A percentile compares a stretch with the other conserved stretches of the same genome.
Conservation (phyloP, 2,329 filamentous ascomycete genomes). For the Hortaea sp. region DNA sequence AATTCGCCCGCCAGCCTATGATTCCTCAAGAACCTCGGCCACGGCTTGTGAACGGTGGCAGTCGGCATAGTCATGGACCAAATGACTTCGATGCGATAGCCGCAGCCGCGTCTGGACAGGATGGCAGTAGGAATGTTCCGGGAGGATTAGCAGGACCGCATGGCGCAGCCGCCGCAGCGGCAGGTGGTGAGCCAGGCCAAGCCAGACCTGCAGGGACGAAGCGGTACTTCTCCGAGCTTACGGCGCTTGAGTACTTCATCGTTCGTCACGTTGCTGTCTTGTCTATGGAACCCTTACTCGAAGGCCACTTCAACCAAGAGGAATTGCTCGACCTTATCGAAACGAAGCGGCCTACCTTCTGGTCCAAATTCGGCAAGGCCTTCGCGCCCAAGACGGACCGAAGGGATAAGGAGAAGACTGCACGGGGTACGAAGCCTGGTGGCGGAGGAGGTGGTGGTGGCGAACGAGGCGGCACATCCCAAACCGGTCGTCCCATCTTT, state of each 20-base stretch:
- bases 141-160: too few species aligned
- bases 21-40: conserved; percentile 57
- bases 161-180: too few species aligned
- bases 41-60: conserved; percentile 59
- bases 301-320: conserved; percentile 84
- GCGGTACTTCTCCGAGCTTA: conserved; percentile 92
- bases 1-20: conserved; percentile 60
- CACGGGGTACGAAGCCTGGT: conserved; percentile 59
- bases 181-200: conserved; percentile 21
- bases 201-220: conserved; percentile 50
- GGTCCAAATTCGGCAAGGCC: conserved; percentile 95
- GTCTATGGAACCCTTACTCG: conserved; percentile 86
- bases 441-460: not conserved
- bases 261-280: conserved; percentile 89
- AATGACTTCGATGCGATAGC: conserved; percentile 35
- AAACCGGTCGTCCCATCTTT: conserved; percentile 55
- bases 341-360: conserved; percentile 85
- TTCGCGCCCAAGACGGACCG: conserved; percentile 39
- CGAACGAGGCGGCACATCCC: not conserved
- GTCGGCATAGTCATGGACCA: conserved; percentile 32
- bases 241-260: conserved; percentile 93
- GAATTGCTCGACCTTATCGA: conserved; percentile 89
- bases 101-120: not conserved
- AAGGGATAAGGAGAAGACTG: conserved; percentile 50
- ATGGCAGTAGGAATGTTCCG: conserved; percentile 26